These are phyloP conservation scores for Aureobasidium sp. DNA, from an alignment of 2,329 filamentous ascomycete genomes.

Conservation along the genomic window DNA sequence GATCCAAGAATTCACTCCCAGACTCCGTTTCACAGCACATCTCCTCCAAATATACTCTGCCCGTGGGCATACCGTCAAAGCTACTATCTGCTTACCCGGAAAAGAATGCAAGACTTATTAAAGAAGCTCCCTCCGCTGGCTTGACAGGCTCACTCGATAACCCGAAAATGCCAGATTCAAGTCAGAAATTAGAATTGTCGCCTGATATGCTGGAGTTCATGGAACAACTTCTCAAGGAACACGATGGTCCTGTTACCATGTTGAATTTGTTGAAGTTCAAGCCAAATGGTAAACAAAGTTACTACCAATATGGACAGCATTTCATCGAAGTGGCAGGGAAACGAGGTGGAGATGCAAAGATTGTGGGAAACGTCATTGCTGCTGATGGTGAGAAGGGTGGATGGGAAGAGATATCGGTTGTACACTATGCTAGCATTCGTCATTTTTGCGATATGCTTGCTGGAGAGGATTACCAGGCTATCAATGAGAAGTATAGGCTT, in stretches of 20 bases:
- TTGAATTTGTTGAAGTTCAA: constrained; percentile 54
- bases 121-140: constrained; percentile 26
- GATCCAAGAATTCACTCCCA: constrained; percentile 18
- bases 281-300: constrained; percentile 38
- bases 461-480: constrained; percentile 49
- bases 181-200: constrained; percentile 48
- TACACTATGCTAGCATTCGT: constrained; percentile 53
- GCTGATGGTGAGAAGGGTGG: constrained; percentile 21
- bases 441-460: constrained; percentile 56
- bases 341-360: constrained; percentile 51
- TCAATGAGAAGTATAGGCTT: constrained; percentile 46
- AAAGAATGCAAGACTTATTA: constrained; percentile 30
- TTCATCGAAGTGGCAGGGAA: constrained; percentile 13
- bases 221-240: constrained; percentile 25
- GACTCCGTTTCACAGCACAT: constrained; percentile 18
- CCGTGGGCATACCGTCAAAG: constrained; percentile 36
- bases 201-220: constrained; percentile 45
- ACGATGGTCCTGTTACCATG: constrained; percentile 46
- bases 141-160: constrained; percentile 26
- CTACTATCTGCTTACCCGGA: constrained; percentile 29
- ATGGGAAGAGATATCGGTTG: constrained; percentile 58
- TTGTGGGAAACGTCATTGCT: constrained; percentile 46
- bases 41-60: constrained; percentile 23
- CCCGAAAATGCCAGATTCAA: constrained; percentile 25
- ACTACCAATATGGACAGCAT: constrained; percentile 46